These are phyloP conservation scores for Dryas integrifolia DNA, from an alignment of 331 rosid species.

Conservation along the genomic window DNA sequence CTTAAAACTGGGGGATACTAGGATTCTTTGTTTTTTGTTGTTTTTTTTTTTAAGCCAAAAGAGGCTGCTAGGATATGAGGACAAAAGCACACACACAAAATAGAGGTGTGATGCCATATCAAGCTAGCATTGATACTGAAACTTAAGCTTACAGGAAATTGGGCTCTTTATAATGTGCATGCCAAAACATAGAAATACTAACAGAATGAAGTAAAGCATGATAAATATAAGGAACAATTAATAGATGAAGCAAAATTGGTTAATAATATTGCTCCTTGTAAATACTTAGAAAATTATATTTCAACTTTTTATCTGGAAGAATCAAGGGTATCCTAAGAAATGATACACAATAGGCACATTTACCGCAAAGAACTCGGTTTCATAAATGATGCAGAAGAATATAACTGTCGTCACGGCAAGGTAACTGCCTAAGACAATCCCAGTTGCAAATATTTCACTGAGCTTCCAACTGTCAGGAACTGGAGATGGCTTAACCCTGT, in stretches of 20 bases:
- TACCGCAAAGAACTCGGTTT: conserved; percentile 33
- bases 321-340: background rate
- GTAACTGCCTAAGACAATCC: conserved; percentile 36
- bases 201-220: background rate
- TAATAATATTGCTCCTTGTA: background rate
- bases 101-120: background rate
- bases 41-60: no score
- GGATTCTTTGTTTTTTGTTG: background rate
- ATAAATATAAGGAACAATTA: background rate
- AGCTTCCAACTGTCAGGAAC: conserved; percentile 41
- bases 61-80: background rate
- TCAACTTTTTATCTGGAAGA: background rate
- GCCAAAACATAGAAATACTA: background rate
- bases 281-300: background rate
- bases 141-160: background rate
- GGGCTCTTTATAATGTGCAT: background rate
- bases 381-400: conserved; percentile 26
- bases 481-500: conserved; percentile 47
- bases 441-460: conserved; percentile 42
- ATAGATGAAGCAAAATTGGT: background rate
- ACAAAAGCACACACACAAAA: background rate
- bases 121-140: background rate
- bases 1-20: background rate
- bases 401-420: conserved; percentile 32
- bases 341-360: background rate